Percentiles rank a stretch among this genome's conserved stretches.
These are phyloP conservation scores for Baudoinia panamericana DNA, from an alignment of 495 filamentous ascomycete genomes.

Conservation along the genomic window DNA sequence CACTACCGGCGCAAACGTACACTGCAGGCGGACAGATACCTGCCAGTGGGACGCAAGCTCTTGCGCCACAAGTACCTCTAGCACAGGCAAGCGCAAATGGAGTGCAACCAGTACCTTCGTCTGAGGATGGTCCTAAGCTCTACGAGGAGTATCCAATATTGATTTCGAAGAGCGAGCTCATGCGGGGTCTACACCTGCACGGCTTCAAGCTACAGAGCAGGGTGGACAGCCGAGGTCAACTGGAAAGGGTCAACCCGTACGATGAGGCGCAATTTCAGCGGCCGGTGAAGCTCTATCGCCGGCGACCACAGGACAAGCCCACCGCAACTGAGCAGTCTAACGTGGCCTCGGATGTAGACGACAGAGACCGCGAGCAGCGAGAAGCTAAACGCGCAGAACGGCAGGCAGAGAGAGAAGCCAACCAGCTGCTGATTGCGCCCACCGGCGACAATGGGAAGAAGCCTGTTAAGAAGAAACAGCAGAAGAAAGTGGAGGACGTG, in stretches of 20 bases:
- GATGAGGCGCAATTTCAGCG: conserved; percentile 72
- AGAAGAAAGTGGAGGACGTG: conserved; percentile 63
- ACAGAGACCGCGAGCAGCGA: conserved; percentile 57
- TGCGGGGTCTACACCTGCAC: conserved; percentile 74
- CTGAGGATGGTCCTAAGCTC: conserved; percentile 27
- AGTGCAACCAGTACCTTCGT: not conserved
- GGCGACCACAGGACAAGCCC: conserved; percentile 64
- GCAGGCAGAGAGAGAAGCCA: conserved; percentile 67
- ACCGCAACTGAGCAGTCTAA: conserved; percentile 20
- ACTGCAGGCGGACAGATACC: conserved; percentile 8
- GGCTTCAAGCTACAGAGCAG: conserved; percentile 55
- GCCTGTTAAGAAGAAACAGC: conserved; percentile 47
- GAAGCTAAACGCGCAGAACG: conserved; percentile 59
- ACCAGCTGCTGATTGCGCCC: conserved; percentile 81
- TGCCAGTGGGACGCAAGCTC: not conserved
- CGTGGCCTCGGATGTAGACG: conserved; percentile 39
- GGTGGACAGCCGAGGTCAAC: not conserved
- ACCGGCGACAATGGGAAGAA: conserved; percentile 37
- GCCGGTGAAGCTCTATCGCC: conserved; percentile 75
- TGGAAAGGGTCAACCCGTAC: conserved; percentile 40
- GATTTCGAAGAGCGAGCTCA: conserved; percentile 64
- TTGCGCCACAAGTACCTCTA: not conserved
- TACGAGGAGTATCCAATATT: conserved; percentile 58
- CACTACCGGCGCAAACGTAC: conserved; percentile 1
- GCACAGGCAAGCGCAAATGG: conserved; percentile 2